Conservation (phyloP, 768 basidiomycete species). For the Phaeolepiota aurea region DNA sequence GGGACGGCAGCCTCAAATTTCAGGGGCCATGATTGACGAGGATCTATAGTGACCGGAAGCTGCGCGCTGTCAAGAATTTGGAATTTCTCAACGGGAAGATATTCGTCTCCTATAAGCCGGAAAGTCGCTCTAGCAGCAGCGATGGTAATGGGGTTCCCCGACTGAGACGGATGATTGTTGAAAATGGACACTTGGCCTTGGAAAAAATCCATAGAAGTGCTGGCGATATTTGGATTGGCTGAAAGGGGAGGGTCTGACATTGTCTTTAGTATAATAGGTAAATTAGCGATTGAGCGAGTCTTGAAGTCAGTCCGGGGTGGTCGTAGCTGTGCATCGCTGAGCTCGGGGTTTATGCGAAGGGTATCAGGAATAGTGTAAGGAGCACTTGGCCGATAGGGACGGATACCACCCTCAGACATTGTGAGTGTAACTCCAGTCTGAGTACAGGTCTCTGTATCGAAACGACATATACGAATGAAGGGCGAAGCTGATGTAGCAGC, state of each 20-base stretch:
- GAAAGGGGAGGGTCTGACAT: constrained; percentile 26
- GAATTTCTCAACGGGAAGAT: constrained; percentile 16
- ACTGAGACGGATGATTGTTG: constrained; percentile 25
- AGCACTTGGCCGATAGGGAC: constrained; percentile 21
- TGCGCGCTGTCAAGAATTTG: constrained; percentile 15
- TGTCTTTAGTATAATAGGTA: constrained; percentile 24
- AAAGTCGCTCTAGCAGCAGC: constrained; percentile 22
- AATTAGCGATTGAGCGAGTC: constrained; percentile 18
- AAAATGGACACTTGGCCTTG: constrained; percentile 24
- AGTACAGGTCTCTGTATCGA: constrained; percentile 25
- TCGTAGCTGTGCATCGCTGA: constrained; percentile 21
- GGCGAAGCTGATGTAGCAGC: constrained; percentile 24
- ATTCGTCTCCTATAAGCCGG: constrained; percentile 25
- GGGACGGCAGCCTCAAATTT: constrained; percentile 22
- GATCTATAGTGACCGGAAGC: constrained; percentile 26
- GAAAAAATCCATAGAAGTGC: constrained; percentile 18
- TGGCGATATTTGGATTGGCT: constrained; percentile 22
- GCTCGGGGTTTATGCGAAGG: constrained; percentile 21
- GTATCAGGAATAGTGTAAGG: constrained; percentile 24
- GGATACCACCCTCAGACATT: constrained; percentile 28
- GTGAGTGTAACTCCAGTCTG: constrained; percentile 24
- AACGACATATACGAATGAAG: constrained; percentile 25
- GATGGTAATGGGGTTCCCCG: constrained; percentile 24
- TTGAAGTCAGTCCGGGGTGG: constrained; percentile 28
- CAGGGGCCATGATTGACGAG: constrained; percentile 23